Evolutionary conservation across 2,329 filamentous ascomycete genomes (phyloP), one percentile per base, ranked within the genome.

Genomic region (Pyrenophora graminea): DNA sequence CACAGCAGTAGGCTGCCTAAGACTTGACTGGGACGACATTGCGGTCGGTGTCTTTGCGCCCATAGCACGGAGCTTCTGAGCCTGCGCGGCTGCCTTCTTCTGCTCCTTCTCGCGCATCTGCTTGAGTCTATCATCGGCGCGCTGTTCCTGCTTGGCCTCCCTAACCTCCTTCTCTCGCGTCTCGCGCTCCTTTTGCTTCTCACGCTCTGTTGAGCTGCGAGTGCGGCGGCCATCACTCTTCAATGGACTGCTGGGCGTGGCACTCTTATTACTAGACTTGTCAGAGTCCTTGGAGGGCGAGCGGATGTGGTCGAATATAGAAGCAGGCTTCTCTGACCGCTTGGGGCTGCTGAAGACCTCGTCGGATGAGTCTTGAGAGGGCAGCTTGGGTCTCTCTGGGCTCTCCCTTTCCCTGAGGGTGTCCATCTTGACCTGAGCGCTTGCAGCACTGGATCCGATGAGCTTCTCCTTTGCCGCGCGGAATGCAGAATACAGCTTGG

Each of bases 401-500:
- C 63, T 67, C 51, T 68, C 57, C 19, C 63, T 66, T 51, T 68
- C 57, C 19, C 68, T 78, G 6, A 81, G 74, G 25, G 77, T 77
- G 55, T 86, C 83, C 53, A 84, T 68, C 59, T 82, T 85, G 2
- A 81, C 81, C 38, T 84, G 80, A 39, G 82, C 82, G 55, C 82
- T 83, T 10, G 80, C 72, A 38, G 80, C 78, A 51, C 80, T 84
- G 55, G 82, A 93, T 61, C 89, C 95, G 15, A 88, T 90, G 56
- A 97, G 87, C 41, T 97, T 83, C 12, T 88, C 90, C 71, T 89
- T 93, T 3, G 92, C 94, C 48, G 87, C 89, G 74, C 91, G 92
- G 63, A 97, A 79, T 53, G 96, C 91, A 8, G 92, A 96, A 39
- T 93, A 95, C 40, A 97, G 80, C 70, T 91, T 95, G 67, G 89